Percentiles rank a stretch among this genome's conserved stretches.
Evolutionary conservation across 768 basidiomycete genomes (phyloP).

Genomic region (Rhizopogon vinicolor): DNA sequence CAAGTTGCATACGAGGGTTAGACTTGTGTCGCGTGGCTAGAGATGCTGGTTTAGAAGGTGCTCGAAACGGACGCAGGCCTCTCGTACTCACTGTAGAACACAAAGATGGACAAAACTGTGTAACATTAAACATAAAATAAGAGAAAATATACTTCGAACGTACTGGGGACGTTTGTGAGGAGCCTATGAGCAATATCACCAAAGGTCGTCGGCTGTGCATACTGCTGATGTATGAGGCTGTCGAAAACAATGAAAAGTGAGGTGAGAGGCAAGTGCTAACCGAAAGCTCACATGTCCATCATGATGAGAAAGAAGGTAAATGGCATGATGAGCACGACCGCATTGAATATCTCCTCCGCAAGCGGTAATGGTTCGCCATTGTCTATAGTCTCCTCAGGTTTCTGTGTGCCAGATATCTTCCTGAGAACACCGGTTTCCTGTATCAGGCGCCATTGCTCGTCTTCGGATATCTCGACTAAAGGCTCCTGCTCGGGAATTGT

Average conservation of each 20-base stretch:
- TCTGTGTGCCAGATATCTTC: constrained; percentile 18
- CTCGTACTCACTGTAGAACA: constrained; percentile 63
- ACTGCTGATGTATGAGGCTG: constrained; percentile 78
- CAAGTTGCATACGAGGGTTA: constrained; percentile 44
- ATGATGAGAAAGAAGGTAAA: constrained; percentile 69
- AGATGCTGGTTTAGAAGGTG: constrained; percentile 2
- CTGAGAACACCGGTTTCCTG: constrained; percentile 59
- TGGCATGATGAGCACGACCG: constrained; percentile 63
- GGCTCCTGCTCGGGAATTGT: constrained; percentile 10
- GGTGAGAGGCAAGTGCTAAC: neutral
- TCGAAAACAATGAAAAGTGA: constrained; percentile 1
- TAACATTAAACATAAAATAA: constrained; percentile 2
- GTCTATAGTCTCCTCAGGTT: constrained; percentile 2
- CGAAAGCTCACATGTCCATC: constrained; percentile 77
- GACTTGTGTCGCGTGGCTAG: constrained; percentile 61
- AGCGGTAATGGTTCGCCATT: constrained; percentile 39
- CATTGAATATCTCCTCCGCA: constrained; percentile 67
- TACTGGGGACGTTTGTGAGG: constrained; percentile 69
- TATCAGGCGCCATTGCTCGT: constrained; percentile 77
- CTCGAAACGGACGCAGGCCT: neutral
- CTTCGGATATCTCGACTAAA: constrained; percentile 55
- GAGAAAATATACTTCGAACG: constrained; percentile 20
- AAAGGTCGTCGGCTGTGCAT: constrained; percentile 54
- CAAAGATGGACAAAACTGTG: constrained; percentile 66
- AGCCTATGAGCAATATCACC: constrained; percentile 51